A percentile compares a stretch with the other conserved stretches of the same genome.
These are phyloP conservation scores for Prunus padus DNA, from an alignment of 306 rosid species.

Conservation along the genomic window DNA sequence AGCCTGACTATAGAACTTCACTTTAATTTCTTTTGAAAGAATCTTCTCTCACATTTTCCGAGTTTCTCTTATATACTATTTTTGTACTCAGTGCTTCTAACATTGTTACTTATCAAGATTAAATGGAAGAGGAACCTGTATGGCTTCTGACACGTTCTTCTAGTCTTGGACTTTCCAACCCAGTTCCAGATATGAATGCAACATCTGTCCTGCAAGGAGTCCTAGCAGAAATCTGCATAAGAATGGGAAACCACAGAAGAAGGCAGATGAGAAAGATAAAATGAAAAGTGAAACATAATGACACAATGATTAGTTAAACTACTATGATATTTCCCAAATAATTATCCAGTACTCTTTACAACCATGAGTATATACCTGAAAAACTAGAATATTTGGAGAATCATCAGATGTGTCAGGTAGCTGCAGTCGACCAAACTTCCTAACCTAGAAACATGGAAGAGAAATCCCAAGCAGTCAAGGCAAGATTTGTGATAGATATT, in stretches of 20 bases:
- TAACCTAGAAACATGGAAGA: constrained; percentile 42
- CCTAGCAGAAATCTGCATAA: constrained; percentile 69
- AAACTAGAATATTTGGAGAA: constrained; percentile 72
- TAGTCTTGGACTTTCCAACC: constrained; percentile 46
- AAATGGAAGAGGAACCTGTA: constrained; percentile 54
- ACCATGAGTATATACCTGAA: constrained; percentile 56
- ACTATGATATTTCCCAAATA: constrained; percentile 7
- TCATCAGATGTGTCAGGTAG: constrained; percentile 69
- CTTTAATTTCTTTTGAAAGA: not conserved
- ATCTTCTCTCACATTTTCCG: not conserved
- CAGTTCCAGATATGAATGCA: constrained; percentile 70
- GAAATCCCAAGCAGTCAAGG: constrained; percentile 14
- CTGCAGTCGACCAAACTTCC: constrained; percentile 59
- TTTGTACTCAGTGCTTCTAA: not conserved
- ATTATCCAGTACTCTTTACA: not conserved
- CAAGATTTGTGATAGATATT: not conserved
- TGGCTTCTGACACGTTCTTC: constrained; percentile 69
- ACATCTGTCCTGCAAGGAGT: constrained; percentile 74
- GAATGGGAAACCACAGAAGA: constrained; percentile 13
- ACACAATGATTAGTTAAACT: not conserved
- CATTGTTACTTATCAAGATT: not conserved
- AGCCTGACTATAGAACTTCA: not conserved
- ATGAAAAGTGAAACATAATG: not conserved
- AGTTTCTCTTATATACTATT: not conserved
- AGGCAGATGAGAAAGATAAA: constrained; percentile 14